Evolutionary conservation across 345 rosid species (phyloP), one percentile per base, ranked within the genome.

Genomic region (Brassica rapa): DNA sequence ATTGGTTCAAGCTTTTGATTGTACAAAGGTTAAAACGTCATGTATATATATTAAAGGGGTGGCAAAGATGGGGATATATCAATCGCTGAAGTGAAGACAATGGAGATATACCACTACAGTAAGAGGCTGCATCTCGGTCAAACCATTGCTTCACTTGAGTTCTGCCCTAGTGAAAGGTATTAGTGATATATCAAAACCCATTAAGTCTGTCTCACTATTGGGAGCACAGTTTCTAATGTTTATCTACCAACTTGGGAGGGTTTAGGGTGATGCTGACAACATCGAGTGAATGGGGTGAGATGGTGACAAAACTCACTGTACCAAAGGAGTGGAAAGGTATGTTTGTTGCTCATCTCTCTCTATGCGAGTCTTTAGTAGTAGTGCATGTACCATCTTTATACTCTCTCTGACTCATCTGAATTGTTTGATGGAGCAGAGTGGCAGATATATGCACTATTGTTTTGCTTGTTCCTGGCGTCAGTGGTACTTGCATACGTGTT

Each of bases 271-370:
- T 92, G 65, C 89, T 94, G 60, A 89, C 96, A 39, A 85, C 91
- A 71, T 89, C 99, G 0, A 81, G 70, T 24, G 86, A 92, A 75
- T 91, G 99, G 99, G 98, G 98, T 32, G 90, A 90, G 12, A 74
- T 85, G 81, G 92, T 91, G 73, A 92, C 97, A 4, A 94, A 88
- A 85, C 84, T 92, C 78, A 89, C 63, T 77, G 98, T 91, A 71
- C 97, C 98, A 35, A 92, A 93, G 57, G 98, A 94, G 80, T 94
- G 97, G 98, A 92, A 92, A 89, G 97, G 98, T 91, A 80, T 67
- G 78, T 57, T 77, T 41, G 32, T 15, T 49, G 8, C 19, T 49
- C 49, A 41, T 11, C 70, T 59, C 6, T 21, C 25, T 53, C 30
- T 27, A 27, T 27, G 30, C 30, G 30, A 27, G 30, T 27, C 30